Base-by-base conservation (phyloP, 805 yeast species). In the Monosporozyma siamensis region DNA sequence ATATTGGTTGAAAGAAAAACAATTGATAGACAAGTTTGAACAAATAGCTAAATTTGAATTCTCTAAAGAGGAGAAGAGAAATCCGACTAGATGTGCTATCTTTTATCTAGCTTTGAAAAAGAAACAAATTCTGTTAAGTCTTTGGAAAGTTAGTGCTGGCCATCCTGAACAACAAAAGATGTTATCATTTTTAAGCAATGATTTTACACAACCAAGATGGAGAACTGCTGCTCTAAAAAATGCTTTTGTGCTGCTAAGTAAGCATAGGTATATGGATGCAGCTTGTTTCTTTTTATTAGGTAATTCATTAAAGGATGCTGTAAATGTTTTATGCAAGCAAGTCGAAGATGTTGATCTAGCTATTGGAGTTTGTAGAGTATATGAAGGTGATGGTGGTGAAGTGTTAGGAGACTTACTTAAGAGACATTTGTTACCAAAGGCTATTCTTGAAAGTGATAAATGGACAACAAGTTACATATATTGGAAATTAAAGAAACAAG, bases 221-320 rank as follows among this genome's bases (percentile, higher is more conserved):
- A 75, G 70, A 51, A 70, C 84, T 0, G 96, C 97, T 1, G 97
- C 97, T 0, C 62, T 78, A 53, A 92, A 92, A 55, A 90, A 90
- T 64, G 97, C 97, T 0, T 90, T 77, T 68, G 97, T 86, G 0
- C 65, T 90, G 34, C 61, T 92, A 49, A 85, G 97, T 47, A 87
- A 87, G 54, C 98, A 89, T 60, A 67, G 97, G 34, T 84, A 73
- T 54, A 65, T 74, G 58, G 94, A 88, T 61, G 95, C 97, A 0
- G 96, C 97, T 0, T 78, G 81, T 18, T 89, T 92, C 58, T 90
- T 90, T 61, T 61, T 90, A 27, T 68, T 90, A 10, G 95, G 84
- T 0, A 88, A 72, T 40, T 69, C 88, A 1, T 63, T 86, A 11
- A 74, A 74, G 42, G 97, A 92, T 64, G 78, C 88, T 45, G 82